Percentiles rank a stretch among this genome's conserved stretches.
phyloP scores from a whole-genome alignment of 148 eudicot species.

The Chenopodium album region DNA sequence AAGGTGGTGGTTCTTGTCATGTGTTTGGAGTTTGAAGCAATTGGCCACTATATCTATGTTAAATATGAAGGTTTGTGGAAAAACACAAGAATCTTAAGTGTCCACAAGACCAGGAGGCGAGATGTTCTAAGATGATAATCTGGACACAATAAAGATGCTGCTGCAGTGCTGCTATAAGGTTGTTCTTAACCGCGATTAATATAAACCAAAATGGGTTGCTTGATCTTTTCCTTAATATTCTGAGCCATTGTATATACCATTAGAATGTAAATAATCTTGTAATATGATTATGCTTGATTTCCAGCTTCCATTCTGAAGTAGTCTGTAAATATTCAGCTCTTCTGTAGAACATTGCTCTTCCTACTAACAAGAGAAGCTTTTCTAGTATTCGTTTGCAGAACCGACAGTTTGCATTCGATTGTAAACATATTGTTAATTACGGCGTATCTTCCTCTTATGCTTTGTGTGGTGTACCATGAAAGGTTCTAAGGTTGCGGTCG shows the following conservation, averaged over 20 bases:
- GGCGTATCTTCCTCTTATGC: neutral
- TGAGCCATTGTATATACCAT: conserved; percentile 19
- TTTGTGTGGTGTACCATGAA: neutral
- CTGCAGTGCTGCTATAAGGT: neutral
- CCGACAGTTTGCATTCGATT: neutral
- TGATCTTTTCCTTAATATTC: neutral
- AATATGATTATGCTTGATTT: conserved; percentile 1
- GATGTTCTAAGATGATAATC: neutral
- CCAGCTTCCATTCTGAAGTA: neutral
- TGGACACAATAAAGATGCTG: neutral
- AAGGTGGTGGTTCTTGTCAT: conserved; percentile 10
- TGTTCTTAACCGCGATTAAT: neutral
- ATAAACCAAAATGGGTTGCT: conserved; percentile 4
- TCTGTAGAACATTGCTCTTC: neutral
- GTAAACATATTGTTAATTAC: neutral
- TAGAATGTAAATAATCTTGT: conserved; percentile 23
- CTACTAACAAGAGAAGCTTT: neutral
- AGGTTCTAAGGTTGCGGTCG: neutral
- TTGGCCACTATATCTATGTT: conserved; percentile 1
- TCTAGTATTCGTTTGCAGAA: neutral
- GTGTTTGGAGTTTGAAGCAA: conserved; percentile 18
- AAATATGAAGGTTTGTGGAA: neutral
- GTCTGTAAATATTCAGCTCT: conserved; percentile 5
- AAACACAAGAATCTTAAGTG: neutral
- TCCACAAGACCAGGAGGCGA: neutral